Evolutionary conservation across 1,139 yeast species (phyloP).

Genomic region (Kodamaea plutei): DNA sequence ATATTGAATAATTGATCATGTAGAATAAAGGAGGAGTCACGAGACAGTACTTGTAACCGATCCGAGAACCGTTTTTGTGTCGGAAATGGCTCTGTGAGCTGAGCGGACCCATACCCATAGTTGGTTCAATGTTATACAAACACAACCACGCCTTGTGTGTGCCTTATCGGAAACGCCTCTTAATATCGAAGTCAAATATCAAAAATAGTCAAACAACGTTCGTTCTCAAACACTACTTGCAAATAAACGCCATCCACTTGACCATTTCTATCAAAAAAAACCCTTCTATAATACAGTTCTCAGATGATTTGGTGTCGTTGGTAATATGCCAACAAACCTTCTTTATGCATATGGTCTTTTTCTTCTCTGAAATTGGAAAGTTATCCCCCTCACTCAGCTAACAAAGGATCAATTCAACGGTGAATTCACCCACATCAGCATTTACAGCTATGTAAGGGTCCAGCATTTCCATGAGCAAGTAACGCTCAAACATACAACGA

Average conservation of each 20-base stretch:
- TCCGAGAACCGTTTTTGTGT: too few species aligned
- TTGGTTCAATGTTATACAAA: too few species aligned
- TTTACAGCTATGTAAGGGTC: background rate
- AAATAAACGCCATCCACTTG: background rate
- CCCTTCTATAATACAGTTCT: constrained; percentile 11
- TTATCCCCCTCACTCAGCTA: background rate
- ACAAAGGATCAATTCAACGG: background rate
- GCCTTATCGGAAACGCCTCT: too few species aligned
- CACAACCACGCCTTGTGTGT: too few species aligned
- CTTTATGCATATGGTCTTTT: constrained; percentile 22
- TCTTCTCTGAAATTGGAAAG: too few species aligned
- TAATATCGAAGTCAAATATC: background rate
- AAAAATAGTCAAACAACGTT: too few species aligned
- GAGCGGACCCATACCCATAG: too few species aligned
- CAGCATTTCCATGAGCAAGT: background rate
- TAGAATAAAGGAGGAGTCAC: too few species aligned
- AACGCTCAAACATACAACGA: background rate
- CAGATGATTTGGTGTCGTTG: constrained; percentile 29
- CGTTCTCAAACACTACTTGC: background rate
- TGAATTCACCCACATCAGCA: background rate
- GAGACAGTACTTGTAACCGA: too few species aligned
- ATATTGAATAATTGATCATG: too few species aligned
- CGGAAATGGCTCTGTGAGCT: too few species aligned
- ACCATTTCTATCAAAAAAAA: background rate
- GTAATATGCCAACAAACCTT: constrained; percentile 30